Evolutionary conservation across 129 eudicot genomes (phyloP).

Genomic region (Ambrosia trifida): DNA sequence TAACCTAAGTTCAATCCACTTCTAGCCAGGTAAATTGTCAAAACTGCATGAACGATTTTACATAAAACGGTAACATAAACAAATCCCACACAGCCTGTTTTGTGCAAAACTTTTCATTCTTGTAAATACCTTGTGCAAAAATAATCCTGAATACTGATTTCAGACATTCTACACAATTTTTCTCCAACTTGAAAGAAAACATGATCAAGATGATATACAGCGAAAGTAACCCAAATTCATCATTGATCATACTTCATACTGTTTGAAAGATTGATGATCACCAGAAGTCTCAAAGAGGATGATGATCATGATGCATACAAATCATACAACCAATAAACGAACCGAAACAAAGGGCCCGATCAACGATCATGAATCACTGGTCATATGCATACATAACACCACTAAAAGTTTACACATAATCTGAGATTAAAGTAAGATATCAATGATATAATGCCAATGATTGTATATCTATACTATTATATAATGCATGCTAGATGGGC

Average conservation of each 20-base stretch:
- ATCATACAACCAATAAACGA: not conserved
- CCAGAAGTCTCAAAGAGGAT: not conserved
- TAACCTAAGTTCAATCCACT: no score
- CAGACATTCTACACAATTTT: not conserved
- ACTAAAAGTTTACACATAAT: not conserved
- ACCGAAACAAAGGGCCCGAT: conserved; percentile 11
- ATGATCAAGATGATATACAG: not conserved
- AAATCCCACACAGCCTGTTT: not conserved
- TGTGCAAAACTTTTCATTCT: not conserved
- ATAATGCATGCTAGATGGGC: no score
- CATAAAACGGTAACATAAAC: not conserved
- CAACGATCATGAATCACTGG: conserved; percentile 1
- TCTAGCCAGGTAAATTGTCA: not conserved
- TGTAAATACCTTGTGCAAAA: not conserved
- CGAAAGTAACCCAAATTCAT: not conserved
- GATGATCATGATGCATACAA: conserved; percentile 2
- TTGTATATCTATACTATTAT: no score
- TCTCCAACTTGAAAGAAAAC: not conserved
- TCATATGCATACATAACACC: not conserved
- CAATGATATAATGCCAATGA: not conserved
- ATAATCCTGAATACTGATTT: not conserved
- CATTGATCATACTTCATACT: not conserved
- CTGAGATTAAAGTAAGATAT: not conserved
- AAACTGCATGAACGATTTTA: not conserved
- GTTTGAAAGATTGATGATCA: conserved; percentile 10